Base-by-base conservation (phyloP, 2,329 filamentous ascomycete genomes). In the Tolypocladium nubicola region DNA sequence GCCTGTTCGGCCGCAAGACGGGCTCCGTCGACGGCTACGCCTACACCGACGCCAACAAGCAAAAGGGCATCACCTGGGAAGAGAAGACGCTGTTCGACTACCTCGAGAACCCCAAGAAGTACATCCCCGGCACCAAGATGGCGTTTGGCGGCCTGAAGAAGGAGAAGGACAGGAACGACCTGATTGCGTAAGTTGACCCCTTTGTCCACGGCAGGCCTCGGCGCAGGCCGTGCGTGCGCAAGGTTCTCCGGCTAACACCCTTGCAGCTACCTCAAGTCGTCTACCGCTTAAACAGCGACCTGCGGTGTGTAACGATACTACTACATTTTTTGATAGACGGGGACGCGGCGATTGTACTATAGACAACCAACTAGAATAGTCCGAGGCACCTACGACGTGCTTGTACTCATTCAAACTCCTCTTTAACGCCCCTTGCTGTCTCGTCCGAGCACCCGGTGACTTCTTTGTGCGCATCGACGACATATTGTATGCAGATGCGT, bases 41-140 rank as follows among this genome's bases (percentile, higher is more conserved):
- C 73, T 99, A 97, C 87, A 96, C 94, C 77, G 94, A 99, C 73
- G 94, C 93, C 84, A 99, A 99, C 89, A 97, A 97, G 88, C 80
- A 88, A 73, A 96, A 96, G 83, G 92, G 87, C 70, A 85, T 99
- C 68, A 82, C 78, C 69, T 99, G 94, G 94, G 79, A 90, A 67
- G 86, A 96, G 73, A 76, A 85, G 64, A 88, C 89, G 76, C 84
- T 99, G 69, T 97, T 96, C 79, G 84, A 87, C 66, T 99, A 99
- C 87, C 92, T 99, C 71, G 94, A 99, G 86, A 97, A 97, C 88
- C 94, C 94, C 80, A 99, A 99, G 88, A 97, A 97, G 85, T 99
- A 92, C 86, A 97, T 99, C 65, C 94, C 94, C 68, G 94, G 94
- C 68, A 99, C 94, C 81, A 99, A 97, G 90, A 99, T 99, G 94